Evolutionary conservation across 192 early-diverging fungal species (phyloP).

Genomic region (Umbelopsis sp.): DNA sequence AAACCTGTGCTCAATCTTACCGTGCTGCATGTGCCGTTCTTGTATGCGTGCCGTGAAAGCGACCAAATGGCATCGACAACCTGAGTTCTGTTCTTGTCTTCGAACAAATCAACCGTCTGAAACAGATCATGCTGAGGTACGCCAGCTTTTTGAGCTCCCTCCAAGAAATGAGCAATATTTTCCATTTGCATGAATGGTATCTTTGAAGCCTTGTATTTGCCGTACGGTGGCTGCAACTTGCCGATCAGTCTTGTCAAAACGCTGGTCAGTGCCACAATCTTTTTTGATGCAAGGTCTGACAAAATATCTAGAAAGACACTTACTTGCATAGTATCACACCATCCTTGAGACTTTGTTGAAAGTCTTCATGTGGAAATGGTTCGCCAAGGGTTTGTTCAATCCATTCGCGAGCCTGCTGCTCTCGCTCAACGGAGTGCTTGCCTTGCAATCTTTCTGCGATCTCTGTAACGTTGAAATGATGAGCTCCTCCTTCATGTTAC

Average conservation of each 20-base stretch:
- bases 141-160: constrained; percentile 62
- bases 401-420: constrained; percentile 71
- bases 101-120: constrained; percentile 84
- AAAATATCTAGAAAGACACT: constrained; percentile 21
- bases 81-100: constrained; percentile 70
- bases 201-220: constrained; percentile 64
- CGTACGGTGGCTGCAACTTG: constrained; percentile 49
- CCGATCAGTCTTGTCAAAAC: constrained; percentile 53
- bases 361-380: constrained; percentile 50
- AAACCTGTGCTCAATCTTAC: constrained; percentile 24
- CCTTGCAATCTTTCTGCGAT: constrained; percentile 39
- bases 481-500: not conserved
- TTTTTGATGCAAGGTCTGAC: not conserved
- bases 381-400: constrained; percentile 65
- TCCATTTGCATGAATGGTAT: constrained; percentile 90
- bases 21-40: constrained; percentile 52
- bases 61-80: constrained; percentile 78
- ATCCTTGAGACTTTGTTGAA: constrained; percentile 75
- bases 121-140: constrained; percentile 75
- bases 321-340: constrained; percentile 80
- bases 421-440: constrained; percentile 41
- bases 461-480: constrained; percentile 25
- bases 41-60: constrained; percentile 68
- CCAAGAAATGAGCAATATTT: constrained; percentile 77
- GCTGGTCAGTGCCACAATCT: not conserved